Base-by-base conservation (phyloP, 176 grass and related monocot genomes). In the Secale cereale region DNA sequence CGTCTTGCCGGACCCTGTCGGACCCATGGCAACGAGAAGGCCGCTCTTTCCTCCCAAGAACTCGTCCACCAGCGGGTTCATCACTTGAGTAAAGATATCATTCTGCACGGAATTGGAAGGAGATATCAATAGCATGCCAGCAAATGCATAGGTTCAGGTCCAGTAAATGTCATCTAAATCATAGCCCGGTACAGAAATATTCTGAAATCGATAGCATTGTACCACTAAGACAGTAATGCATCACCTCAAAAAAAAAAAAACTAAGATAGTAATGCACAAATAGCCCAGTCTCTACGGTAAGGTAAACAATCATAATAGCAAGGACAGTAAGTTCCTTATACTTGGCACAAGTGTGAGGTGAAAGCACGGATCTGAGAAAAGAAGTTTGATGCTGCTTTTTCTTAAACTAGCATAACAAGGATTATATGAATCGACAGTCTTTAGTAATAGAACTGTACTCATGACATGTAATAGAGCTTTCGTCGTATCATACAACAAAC, bases 1-100 rank as follows among this genome's bases (percentile, higher is more conserved):
- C 22, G 95, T 98, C 82, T 98, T 98, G 67, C 95, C 92, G 11
- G 95, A 98, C 41, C 92, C 92, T 20, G 95, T 91, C 7, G 92
- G 95, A 4, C 95, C 92, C 92, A 94, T 88, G 31, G 92, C 91
- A 56, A 91, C 87, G 12, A 98, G 76, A 64, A 98, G 92, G 39
- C 85, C 78, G 28, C 82, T 93, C 82, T 93, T 98, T 87, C 91
- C 91, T 39, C 85, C 83, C 75, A 95, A n/a, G 40, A 98, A 98
- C 29, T 90, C 95, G 19, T 87, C 82, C 80, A 98, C 77, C 26
- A 98, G 68, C 3, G 95, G 91, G 54, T 88, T 80, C 92, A 94
- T 92, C 41, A 93, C 95, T 79, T 88, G 88, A 31, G 54, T 20
- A 67, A 84, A 98, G 65, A 98, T 50, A 62, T 98, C 90, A 79